A percentile compares a stretch with the other conserved stretches of the same genome.
Conservation (phyloP, 2,329 filamentous ascomycete genomes). For the Paecilomyces formosus region DNA sequence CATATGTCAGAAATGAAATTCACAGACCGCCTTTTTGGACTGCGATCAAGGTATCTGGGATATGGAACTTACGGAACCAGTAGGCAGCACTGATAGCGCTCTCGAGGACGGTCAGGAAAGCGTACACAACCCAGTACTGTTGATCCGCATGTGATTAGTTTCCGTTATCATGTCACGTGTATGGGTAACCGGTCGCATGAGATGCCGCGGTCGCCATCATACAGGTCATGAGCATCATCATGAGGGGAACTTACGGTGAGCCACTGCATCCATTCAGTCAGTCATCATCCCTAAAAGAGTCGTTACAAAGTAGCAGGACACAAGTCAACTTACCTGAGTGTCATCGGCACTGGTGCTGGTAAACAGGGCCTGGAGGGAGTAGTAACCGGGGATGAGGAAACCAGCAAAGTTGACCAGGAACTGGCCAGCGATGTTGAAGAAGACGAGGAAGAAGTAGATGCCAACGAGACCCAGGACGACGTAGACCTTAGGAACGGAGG, state of each 20-base stretch:
- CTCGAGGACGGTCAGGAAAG: slow-evolving; percentile 59
- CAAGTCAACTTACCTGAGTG: slow-evolving; percentile 47
- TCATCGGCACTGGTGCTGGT: slow-evolving; percentile 54
- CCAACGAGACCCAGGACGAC: slow-evolving; percentile 56
- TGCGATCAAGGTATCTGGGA: not conserved
- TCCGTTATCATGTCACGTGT: slow-evolving; percentile 10
- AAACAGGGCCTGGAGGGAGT: slow-evolving; percentile 59
- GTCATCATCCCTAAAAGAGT: slow-evolving; percentile 7
- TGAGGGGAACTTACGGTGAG: slow-evolving; percentile 44
- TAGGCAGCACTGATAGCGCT: slow-evolving; percentile 60
- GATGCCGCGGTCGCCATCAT: not conserved
- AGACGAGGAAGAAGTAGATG: slow-evolving; percentile 63
- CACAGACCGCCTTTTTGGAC: not conserved
- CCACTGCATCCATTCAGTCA: slow-evolving; percentile 42
- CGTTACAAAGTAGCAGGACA: not conserved
- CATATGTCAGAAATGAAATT: slow-evolving; percentile 13
- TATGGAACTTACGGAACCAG: slow-evolving; percentile 52
- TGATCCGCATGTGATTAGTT: slow-evolving; percentile 10
- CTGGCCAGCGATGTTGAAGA: slow-evolving; percentile 64
- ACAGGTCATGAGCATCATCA: not conserved
- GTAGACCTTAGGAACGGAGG: slow-evolving; percentile 62
- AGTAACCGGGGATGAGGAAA: slow-evolving; percentile 59
- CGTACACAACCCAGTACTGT: slow-evolving; percentile 62
- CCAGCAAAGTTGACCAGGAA: slow-evolving; percentile 62
- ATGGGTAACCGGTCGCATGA: not conserved